Conservation (phyloP, 2,329 filamentous ascomycete genomes). For the Fusarium verticillioides region DNA sequence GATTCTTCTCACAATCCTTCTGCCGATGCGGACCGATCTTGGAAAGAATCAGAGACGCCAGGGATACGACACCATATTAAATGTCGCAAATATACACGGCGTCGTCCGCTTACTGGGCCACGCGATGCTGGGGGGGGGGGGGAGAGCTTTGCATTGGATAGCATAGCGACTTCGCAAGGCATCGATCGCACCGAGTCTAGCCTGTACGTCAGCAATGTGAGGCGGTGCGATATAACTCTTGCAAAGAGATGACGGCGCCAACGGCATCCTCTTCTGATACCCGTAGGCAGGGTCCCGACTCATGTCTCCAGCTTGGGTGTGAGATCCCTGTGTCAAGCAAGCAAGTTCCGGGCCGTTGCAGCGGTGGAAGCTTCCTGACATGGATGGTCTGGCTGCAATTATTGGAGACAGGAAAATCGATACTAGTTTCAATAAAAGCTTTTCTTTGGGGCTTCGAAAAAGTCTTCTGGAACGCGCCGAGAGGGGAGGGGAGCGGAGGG, state of each 20-base stretch:
- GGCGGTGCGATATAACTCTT: constrained; percentile 1
- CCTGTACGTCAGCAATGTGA: constrained; percentile 5
- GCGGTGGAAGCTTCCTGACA: constrained; percentile 18
- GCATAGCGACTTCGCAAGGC: neutral
- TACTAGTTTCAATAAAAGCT: constrained; percentile 21
- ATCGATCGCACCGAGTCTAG: neutral
- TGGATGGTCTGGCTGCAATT: constrained; percentile 23
- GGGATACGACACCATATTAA: neutral
- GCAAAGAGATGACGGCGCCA: neutral
- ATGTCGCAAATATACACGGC: constrained; percentile 24
- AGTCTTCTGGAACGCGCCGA: constrained; percentile 27
- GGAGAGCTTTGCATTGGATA: neutral
- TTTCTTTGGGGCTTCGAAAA: constrained; percentile 19
- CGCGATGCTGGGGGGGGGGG: constrained; percentile 6
- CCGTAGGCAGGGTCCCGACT: constrained; percentile 19
- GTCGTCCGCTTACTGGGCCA: constrained; percentile 11
- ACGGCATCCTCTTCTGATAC: constrained; percentile 14
- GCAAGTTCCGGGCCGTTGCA: constrained; percentile 28
- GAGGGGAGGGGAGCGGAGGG: neutral
- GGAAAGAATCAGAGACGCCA: neutral
- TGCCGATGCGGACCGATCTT: constrained; percentile 25
- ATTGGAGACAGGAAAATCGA: constrained; percentile 28
- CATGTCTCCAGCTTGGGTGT: constrained; percentile 13
- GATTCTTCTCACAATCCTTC: constrained; percentile 8
- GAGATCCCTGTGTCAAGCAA: constrained; percentile 20